Base-by-base conservation (phyloP, 495 filamentous ascomycete species). In the Penicillium canariense region DNA sequence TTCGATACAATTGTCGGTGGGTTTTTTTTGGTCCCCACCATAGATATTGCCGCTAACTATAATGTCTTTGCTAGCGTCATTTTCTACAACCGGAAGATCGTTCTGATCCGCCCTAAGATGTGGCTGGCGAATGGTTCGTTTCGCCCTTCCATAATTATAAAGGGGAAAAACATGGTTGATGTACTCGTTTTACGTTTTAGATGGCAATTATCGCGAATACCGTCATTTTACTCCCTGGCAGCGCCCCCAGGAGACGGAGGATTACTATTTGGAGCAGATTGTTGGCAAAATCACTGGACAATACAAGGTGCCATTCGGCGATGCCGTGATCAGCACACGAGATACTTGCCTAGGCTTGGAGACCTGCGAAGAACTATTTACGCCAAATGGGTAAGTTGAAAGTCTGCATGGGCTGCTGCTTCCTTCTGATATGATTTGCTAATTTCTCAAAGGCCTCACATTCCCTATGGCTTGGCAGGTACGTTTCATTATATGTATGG, bases 311-410 rank as follows among this genome's bases (percentile, higher is more conserved):
- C 76, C 82, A 1, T 81, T 96, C 64, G 91, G 91, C 1, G 91
- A 96, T 73, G 84, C 80, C 5, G 81, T 93, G 8, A 82, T 96
- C 38, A 80, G 72, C 22, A 90, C 88, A 5, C 70, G 72, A 14
- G 91, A 95, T 58, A 91, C 87, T 0, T 82, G 78, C 57, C 60
- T 95, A 15, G 89, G 82, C 6, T 71, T 78, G 4, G 89, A 94
- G 67, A 90, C 87, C 0, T 92, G 89, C 55, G 88, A 91, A 65
- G 89, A 93, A 65, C 73, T 91, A 4, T 92, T 90, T 47, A 89
- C 86, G 2, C 87, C 87, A 3, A 75, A 80, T 58, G 77, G 75
- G 68, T 76, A 64, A 7, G 46, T 34, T 23, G 14, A 2, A 9
- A n/a, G 0, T 25, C 11, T 6, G 20, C 11, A 25, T 6, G 3